A percentile compares a stretch with the other conserved stretches of the same genome.
Conservation (phyloP, 176 grass and related monocot species). For the Aegilops umbellulata region DNA sequence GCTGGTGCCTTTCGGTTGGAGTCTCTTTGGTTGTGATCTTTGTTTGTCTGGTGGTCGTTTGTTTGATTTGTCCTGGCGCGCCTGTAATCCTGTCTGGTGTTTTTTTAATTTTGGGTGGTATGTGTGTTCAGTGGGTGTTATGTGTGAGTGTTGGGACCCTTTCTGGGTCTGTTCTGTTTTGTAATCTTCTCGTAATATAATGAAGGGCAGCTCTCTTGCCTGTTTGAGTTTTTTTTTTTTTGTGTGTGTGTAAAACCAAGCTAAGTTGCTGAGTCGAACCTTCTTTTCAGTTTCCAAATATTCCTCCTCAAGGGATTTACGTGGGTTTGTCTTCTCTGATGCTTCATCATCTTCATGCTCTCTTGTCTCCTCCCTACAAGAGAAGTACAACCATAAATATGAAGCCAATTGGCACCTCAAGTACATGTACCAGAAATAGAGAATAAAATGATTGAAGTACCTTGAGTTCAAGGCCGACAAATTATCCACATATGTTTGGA, state of each 20-base stretch:
- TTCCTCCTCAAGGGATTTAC: constrained; percentile 76
- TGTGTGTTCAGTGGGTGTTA: too few relatives aligned
- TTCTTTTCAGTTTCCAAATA: constrained; percentile 94
- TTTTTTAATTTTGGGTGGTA: too few relatives aligned
- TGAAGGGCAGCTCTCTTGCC: too few relatives aligned
- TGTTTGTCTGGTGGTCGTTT: too few relatives aligned
- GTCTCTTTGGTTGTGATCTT: too few relatives aligned
- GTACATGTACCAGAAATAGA: background rate
- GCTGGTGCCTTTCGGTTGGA: too few relatives aligned
- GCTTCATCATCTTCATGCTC: constrained; percentile 41
- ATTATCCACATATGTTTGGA: constrained; percentile 75
- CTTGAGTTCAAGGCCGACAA: constrained; percentile 60
- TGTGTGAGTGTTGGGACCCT: too few relatives aligned
- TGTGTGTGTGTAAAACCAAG: background rate
- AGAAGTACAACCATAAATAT: constrained; percentile 25
- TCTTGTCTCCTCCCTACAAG: constrained; percentile 40
- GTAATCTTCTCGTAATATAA: too few relatives aligned
- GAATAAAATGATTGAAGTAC: constrained; percentile 24
- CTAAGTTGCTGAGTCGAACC: constrained; percentile 26
- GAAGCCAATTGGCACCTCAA: background rate
- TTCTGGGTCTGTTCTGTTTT: too few relatives aligned
- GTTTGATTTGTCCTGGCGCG: too few relatives aligned
- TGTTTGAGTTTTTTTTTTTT: too few relatives aligned
- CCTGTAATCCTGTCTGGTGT: too few relatives aligned
- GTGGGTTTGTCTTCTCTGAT: constrained; percentile 54